phyloP scores from a whole-genome alignment of 495 filamentous ascomycete species.

The Recurvomyces mirabilis region DNA sequence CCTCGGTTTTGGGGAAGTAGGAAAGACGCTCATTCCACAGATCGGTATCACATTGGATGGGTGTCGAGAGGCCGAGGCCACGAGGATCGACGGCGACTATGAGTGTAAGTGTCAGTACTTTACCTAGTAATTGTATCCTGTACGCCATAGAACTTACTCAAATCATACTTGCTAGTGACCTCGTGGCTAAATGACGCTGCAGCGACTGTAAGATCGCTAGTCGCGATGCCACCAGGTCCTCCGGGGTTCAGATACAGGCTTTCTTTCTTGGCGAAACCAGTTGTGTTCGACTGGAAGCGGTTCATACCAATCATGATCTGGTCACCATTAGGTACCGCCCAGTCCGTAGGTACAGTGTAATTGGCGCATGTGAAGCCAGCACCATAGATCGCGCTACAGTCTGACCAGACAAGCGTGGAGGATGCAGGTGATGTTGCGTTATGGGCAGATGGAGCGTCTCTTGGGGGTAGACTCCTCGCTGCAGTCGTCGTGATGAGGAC shows the following conservation, averaged over 20 bases:
- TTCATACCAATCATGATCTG: neutral
- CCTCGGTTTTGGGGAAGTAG: neutral
- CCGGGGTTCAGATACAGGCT: neutral
- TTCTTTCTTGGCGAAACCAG: neutral
- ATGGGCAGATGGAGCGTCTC: too few relatives aligned
- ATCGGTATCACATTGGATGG: neutral
- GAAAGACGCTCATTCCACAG: neutral
- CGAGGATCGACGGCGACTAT: neutral
- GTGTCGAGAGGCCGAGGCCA: neutral
- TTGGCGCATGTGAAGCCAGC: neutral
- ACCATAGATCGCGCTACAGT: neutral
- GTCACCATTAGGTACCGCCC: neutral
- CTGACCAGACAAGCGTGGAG: neutral
- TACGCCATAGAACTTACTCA: neutral
- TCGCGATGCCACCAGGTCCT: neutral
- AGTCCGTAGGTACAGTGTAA: neutral
- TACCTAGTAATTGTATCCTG: neutral
- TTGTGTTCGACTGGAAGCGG: neutral
- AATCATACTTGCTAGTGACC: neutral
- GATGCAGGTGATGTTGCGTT: too few relatives aligned
- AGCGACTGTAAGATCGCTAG: neutral
- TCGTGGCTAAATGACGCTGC: neutral
- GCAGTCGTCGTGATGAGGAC: too few relatives aligned
- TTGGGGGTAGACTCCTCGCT: too few relatives aligned
- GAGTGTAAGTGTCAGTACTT: neutral